phyloP scores from a whole-genome alignment of 2,329 filamentous ascomycete species.

The Exophiala alcalophila region DNA sequence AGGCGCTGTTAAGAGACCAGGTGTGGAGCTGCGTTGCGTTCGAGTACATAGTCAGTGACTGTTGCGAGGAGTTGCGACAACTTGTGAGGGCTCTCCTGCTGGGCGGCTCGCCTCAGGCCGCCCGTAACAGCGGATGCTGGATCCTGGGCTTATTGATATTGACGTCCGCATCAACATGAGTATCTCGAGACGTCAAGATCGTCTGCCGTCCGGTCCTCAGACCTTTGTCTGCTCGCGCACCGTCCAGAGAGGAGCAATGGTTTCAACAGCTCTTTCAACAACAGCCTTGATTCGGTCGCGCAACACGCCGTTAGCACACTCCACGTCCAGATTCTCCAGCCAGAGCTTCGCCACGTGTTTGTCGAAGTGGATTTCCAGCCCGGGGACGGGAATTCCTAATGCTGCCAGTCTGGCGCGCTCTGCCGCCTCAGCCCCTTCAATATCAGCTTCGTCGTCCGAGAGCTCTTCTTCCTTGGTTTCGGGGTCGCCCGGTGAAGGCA shows the following conservation, averaged over 20 bases:
- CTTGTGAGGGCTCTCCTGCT: no score
- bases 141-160: no score
- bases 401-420: slow-evolving; percentile 78
- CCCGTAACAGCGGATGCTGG: no score
- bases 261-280: slow-evolving; percentile 84
- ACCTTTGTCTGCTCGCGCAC: slow-evolving; percentile 9
- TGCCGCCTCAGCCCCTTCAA: slow-evolving; percentile 56
- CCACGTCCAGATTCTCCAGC: slow-evolving; percentile 88
- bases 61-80: no score
- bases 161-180: no score
- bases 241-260: slow-evolving; percentile 67
- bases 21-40: no score
- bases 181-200: no score
- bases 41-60: no score
- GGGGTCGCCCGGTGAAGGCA: slow-evolving; percentile 31
- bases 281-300: slow-evolving; percentile 83
- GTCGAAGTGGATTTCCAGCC: slow-evolving; percentile 81
- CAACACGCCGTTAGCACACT: slow-evolving; percentile 74
- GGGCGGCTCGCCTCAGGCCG: no score
- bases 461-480: slow-evolving; percentile 28
- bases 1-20: no score
- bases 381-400: slow-evolving; percentile 85
- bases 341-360: slow-evolving; percentile 84
- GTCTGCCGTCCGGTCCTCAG: slow-evolving; percentile 4
- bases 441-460: slow-evolving; percentile 44